Evolutionary conservation across 352 stramenopile species (phyloP).

Genomic region (Phytopythium montanum): DNA sequence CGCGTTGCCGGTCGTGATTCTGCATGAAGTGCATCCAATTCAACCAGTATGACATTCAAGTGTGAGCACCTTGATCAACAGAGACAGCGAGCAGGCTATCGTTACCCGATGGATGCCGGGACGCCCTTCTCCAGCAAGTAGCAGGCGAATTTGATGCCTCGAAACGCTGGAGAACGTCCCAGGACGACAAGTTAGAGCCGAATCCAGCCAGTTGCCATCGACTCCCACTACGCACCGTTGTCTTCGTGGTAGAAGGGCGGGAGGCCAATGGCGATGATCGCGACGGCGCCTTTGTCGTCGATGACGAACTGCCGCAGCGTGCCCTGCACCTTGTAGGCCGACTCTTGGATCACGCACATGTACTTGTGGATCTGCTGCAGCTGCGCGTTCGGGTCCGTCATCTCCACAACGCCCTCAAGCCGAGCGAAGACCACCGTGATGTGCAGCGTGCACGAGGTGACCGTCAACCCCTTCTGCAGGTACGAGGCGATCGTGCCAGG

Average conservation of each 20-base stretch:
- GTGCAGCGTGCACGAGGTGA: constrained; percentile 64
- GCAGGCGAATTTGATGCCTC: constrained; percentile 59
- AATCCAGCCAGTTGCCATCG: background rate
- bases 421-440: constrained; percentile 75
- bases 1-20: constrained; percentile 66
- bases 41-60: background rate
- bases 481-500: constrained; percentile 66
- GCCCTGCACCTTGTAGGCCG: constrained; percentile 73
- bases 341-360: constrained; percentile 68
- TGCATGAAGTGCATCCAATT: constrained; percentile 10
- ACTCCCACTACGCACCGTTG: constrained; percentile 37
- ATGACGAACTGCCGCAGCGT: constrained; percentile 86
- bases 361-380: constrained; percentile 54
- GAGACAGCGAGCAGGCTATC: background rate
- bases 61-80: background rate
- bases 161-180: constrained; percentile 29
- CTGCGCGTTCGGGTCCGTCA: constrained; percentile 32
- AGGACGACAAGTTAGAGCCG: background rate
- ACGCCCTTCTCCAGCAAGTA: constrained; percentile 65
- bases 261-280: constrained; percentile 73
- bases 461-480: constrained; percentile 54
- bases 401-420: constrained; percentile 50
- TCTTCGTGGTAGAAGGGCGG: constrained; percentile 85
- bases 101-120: constrained; percentile 62
- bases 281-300: constrained; percentile 81